Evolutionary conservation across 495 filamentous ascomycete species (phyloP), one percentile per base, ranked within the genome.

Genomic region (Lophiostoma macrostomum): DNA sequence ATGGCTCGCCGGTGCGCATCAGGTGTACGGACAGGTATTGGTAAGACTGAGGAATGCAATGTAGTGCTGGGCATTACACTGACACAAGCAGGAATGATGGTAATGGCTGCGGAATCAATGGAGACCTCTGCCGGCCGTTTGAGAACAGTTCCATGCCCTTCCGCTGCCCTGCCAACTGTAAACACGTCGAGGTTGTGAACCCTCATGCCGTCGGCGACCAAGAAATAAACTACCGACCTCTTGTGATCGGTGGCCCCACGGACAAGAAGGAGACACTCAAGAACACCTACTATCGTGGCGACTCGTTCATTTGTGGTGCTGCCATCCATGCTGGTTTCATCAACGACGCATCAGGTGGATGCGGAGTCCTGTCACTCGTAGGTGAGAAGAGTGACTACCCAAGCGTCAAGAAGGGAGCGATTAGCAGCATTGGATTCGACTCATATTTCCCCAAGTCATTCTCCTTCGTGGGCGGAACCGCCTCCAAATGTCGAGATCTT

Each of bases 21-120:
- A 70, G 71, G 18, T 83, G 79, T 67, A 67, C 67, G 38, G 66
- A 71, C 37, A 69, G 73, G 40, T 73, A 78, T 54, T 83, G 80
- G 80, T 77, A 71, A 49, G 70, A 43, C 14, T 41, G 12, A 10
- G 18, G 10, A 12, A 11, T 29, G 31, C 1, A 4, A 14, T 19
- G 5, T 25, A 5, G 34, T 4, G 16, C 25, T 22, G 8, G 42
- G 12, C 11, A 35, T 14, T 8, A 12, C 7, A 25, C 31, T 45
- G 32, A 50, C 35, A 35, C n/a, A 30, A 11, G 12, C 31, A 67
- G 65, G 66, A 32, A 27, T 10, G 46, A 63, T 56, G 66, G 66
- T 18, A 81, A 80, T 51, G 67, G 67, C 11, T 73, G 71, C 50
- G 71, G 71, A 3, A 25, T 72, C 1, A 71, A 73, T 55, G 71